Percentiles rank a stretch among this genome's conserved stretches.
These are phyloP conservation scores for Nicotiana undulata DNA, from an alignment of 257 asterid species.

Conservation along the genomic window DNA sequence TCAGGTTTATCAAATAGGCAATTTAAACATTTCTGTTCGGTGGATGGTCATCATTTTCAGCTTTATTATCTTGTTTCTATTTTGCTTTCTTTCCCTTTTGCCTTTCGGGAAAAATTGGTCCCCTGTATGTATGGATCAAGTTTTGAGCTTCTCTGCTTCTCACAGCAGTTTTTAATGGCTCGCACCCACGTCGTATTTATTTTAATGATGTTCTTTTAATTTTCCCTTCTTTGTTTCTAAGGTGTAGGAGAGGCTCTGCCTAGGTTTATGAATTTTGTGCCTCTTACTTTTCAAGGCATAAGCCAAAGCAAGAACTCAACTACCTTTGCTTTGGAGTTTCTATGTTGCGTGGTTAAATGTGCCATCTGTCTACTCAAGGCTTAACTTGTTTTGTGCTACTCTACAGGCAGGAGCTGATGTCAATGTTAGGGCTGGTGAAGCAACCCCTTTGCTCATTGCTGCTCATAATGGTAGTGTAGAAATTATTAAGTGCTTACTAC, in stretches of 20 bases:
- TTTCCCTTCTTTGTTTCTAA: neutral
- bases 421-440: constrained; percentile 82
- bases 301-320: neutral
- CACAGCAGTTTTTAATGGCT: neutral
- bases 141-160: neutral
- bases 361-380: neutral
- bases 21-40: neutral
- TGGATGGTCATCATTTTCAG: neutral
- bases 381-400: constrained; percentile 16
- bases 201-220: neutral
- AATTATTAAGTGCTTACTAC: constrained; percentile 62
- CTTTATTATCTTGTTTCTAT: neutral
- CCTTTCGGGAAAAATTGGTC: neutral
- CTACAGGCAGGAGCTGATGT: constrained; percentile 78
- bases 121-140: neutral
- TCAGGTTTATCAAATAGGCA: neutral
- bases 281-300: neutral
- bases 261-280: neutral
- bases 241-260: neutral
- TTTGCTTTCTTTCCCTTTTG: neutral
- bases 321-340: neutral
- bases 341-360: neutral
- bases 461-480: constrained; percentile 73
- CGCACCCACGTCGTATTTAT: neutral
- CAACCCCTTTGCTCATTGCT: constrained; percentile 92